Base-by-base conservation (phyloP, 208 protist species). In the Acanthamoeba lenticulata region DNA sequence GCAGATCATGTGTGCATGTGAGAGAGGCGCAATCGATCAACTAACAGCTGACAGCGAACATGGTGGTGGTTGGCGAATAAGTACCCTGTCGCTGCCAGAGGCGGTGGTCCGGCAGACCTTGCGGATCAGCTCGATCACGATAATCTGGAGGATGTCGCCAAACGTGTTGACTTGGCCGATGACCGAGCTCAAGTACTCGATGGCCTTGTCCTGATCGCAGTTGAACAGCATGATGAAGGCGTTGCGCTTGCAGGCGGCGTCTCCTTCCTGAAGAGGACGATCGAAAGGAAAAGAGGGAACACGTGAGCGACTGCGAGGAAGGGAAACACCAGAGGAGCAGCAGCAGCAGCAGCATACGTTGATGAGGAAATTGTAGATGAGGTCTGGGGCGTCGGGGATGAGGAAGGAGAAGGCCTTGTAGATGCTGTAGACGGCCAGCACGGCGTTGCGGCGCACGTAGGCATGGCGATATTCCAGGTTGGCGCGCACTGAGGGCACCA, bases 151-250 rank as follows among this genome's bases (percentile, higher is more conserved):
- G 17, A 97, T 98, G 67, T 99, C 98, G 55, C 98, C 98, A 62
- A 98, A 97, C 9, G 49, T 90, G 44, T 77, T 47, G 3, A 96
- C 94, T 65, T 97, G 91, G 93, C 99, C 98, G n/a, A 99, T 96
- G 92, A 98, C 97, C 29, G 95, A 93, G 77, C 94, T 95, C 15
- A 99, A 96, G 95, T 99, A 99, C 79, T 96, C 94, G 45, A 99
- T 97, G 4, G 99, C 99, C 17, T 97, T 97, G 15, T 99, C 98
- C 49, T 98, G 98, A 24, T 97, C 97, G 90, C 97, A 99, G 93
- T 98, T 96, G 67, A 99, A 98, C 44, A 99, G 97, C 99, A 99
- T 99, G 44, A 99, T 98, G 90, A 99, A 99, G 1, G 98, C 99
- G 96, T 99, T 99, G 52, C 99, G 98, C 95, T 99, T 98, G 40